A percentile compares a stretch with the other conserved stretches of the same genome.
Evolutionary conservation across 192 early-diverging fungal species (phyloP).

Genomic region (Backusella luteola): DNA sequence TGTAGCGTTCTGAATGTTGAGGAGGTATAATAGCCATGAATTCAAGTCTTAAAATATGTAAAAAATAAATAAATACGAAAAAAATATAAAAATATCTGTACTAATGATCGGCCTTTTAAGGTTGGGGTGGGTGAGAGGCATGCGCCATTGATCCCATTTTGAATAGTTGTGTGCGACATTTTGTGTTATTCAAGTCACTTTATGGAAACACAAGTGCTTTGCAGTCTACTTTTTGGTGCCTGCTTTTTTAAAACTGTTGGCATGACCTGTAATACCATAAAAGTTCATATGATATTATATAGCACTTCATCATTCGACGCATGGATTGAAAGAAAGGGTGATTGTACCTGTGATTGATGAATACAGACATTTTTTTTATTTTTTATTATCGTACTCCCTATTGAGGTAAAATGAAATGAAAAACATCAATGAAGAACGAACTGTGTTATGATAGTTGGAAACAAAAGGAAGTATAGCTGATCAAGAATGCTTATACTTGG

Average conservation of each 20-base stretch:
- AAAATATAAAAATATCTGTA: not conserved
- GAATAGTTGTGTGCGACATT: not conserved
- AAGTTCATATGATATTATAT: not conserved
- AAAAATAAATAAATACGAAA: not conserved
- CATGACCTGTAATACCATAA: not conserved
- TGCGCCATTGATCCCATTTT: not conserved
- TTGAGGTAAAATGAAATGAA: not conserved
- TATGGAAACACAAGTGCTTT: not conserved
- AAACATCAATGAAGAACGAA: not conserved
- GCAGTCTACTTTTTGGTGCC: not conserved
- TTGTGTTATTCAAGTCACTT: not conserved
- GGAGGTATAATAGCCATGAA: not conserved
- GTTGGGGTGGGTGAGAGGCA: not conserved
- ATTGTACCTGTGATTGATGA: too few species aligned
- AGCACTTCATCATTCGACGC: too few species aligned
- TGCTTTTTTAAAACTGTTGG: not conserved
- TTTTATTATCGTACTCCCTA: too few species aligned
- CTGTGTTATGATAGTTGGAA: not conserved
- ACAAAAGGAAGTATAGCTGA: not conserved
- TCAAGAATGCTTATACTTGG: not conserved
- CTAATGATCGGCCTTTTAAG: not conserved
- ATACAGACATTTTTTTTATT: too few species aligned
- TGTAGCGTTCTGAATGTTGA: conserved; percentile 30
- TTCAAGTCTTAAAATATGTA: not conserved
- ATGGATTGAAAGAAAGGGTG: too few species aligned